Base-by-base conservation (phyloP, 2,329 filamentous ascomycete species). In the Calonectria henricotiae region DNA sequence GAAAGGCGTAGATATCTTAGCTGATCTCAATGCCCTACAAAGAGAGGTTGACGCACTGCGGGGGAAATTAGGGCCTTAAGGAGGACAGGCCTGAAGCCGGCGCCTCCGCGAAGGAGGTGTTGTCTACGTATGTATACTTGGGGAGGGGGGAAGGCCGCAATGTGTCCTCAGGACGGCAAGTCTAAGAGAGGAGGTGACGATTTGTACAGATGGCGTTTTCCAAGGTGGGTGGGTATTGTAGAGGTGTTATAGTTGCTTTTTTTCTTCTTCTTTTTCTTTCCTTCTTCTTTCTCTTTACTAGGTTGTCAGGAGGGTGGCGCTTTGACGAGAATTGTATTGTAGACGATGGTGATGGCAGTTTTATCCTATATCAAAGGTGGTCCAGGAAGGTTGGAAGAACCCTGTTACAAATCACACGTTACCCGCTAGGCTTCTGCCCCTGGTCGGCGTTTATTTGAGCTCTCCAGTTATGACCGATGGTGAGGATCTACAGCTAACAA, bases 41-140 rank as follows among this genome's bases (percentile, higher is more conserved):
- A 88, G 88, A 78, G 93, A 96, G 78, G 93, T 96, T 44, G 93
- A 96, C 81, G 92, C 89, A 4, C 77, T 92, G 51, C 77, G 82
- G 63, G 82, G 81, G 23, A 79, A 81, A 74, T 41, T 81, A 51
- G 70, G 70, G 23, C 41, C 64, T 32, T 80, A 74, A 80, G 17
- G 39, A 67, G n/a, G 58, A 62, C 30, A 47, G 51, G 67, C 20
- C 32, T 41, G 65, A 60, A 43, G 51, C 54, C 51, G 60, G 37
- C n/a, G 23, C 47, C 46, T 47, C 32, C 41, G 27, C 3, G 35
- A 35, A 49, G 46, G 47, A 43, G 44, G 35, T 47, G 41, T 41
- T 64, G 47, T n/a, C 35, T 27, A 55, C 47, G 23, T 2, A 23
- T 37, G 23, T 2, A 23, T 37, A 27, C 32, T 11, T 4, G 46